A percentile compares a stretch with the other conserved stretches of the same genome.
phyloP scores from a whole-genome alignment of 305 asterid species.

The Fraxinus dipetala region DNA sequence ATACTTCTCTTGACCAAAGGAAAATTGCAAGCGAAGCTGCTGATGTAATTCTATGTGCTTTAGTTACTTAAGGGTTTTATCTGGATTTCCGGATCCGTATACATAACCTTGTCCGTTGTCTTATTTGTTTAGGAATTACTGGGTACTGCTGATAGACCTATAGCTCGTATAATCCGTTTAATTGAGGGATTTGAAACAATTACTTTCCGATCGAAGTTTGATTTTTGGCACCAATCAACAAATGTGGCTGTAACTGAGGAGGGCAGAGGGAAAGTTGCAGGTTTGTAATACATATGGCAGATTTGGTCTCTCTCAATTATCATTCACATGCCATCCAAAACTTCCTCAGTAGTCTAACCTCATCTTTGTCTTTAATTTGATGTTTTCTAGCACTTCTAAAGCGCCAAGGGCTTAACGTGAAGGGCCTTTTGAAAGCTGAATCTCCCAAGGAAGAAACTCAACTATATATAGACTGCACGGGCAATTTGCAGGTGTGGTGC shows the following conservation, averaged over 20 bases:
- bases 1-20: slow-evolving; percentile 76
- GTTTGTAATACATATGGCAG: slow-evolving; percentile 44
- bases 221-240: slow-evolving; percentile 80
- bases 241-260: slow-evolving; percentile 63
- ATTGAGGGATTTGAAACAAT: slow-evolving; percentile 94
- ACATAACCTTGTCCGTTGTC: slow-evolving; percentile 22
- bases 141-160: slow-evolving; percentile 53
- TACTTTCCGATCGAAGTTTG: slow-evolving; percentile 75
- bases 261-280: slow-evolving; percentile 96
- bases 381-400: slow-evolving; percentile 70
- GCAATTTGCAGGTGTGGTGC: slow-evolving; percentile 77
- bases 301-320: slow-evolving; percentile 12
- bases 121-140: slow-evolving; percentile 57
- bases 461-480: slow-evolving; percentile 85
- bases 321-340: slow-evolving; percentile 3
- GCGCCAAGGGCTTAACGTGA: slow-evolving; percentile 95
- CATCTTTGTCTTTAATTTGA: slow-evolving; percentile 15
- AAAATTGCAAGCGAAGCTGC: slow-evolving; percentile 73
- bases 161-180: slow-evolving; percentile 61
- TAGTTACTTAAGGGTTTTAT: slow-evolving; percentile 15
- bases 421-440: slow-evolving; percentile 83
- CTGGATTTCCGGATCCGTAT: slow-evolving; percentile 13
- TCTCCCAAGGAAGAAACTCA: slow-evolving; percentile 81
- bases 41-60: slow-evolving; percentile 61
- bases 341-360: slow-evolving; percentile 14